Evolutionary conservation across 2,329 filamentous ascomycete genomes (phyloP).

Genomic region (Ophioceras dolichostomum): DNA sequence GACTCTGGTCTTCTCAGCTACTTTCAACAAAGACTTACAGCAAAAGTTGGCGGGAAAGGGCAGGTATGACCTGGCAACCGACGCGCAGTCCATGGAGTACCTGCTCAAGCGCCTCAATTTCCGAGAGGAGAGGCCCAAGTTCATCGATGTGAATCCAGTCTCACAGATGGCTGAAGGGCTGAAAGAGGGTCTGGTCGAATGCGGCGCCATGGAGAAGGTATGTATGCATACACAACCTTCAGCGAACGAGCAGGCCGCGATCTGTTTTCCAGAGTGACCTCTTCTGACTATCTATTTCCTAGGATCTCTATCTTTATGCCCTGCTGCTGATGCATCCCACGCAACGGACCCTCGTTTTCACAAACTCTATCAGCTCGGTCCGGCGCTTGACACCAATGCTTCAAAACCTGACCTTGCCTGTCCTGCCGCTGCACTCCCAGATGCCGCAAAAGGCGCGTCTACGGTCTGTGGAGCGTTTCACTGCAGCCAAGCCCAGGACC

Average conservation of each 20-base stretch:
- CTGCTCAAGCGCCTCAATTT: conserved; percentile 85
- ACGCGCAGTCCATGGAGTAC: conserved; percentile 83
- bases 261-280: no score
- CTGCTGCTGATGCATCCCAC: conserved; percentile 73
- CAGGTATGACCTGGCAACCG: conserved; percentile 53
- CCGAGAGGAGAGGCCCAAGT: conserved; percentile 69
- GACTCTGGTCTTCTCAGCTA: conserved; percentile 92
- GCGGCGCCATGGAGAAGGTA: conserved; percentile 84
- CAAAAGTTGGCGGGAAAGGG: conserved; percentile 78
- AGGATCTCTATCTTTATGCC: conserved; percentile 88
- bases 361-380: conserved; percentile 90
- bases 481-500: conserved; percentile 40
- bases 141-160: conserved; percentile 82
- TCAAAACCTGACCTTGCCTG: conserved; percentile 66
- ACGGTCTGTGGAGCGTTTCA: conserved; percentile 85
- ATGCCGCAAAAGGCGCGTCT: conserved; percentile 95
- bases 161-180: conserved; percentile 80
- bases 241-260: conserved; percentile 6
- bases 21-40: conserved; percentile 83
- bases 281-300: conserved; percentile 9
- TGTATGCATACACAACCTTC: no score
- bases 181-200: conserved; percentile 85
- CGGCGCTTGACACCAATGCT: conserved; percentile 76
- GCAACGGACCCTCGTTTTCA: conserved; percentile 77
- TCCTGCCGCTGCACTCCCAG: conserved; percentile 73